Base-by-base conservation (phyloP, 129 eudicot species). In the Erigeron canadensis region DNA sequence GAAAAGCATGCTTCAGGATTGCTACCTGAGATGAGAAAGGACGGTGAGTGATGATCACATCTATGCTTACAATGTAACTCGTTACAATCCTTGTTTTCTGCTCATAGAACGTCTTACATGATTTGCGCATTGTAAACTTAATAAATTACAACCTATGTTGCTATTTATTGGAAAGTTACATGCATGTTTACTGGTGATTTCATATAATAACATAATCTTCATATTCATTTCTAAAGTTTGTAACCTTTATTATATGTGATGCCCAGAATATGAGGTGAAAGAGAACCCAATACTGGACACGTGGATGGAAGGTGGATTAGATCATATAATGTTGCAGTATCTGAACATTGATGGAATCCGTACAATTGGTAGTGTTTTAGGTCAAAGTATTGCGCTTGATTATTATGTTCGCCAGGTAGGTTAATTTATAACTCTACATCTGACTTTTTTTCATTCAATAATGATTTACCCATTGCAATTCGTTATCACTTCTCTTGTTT, bases 321-420 rank as follows among this genome's bases (percentile, higher is more conserved):
- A 89, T 83, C 79, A 85, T 70, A 86, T 92, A 69, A 85, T 81
- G 85, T 84, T 92, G 80, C 98, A 92, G 82, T 89, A 85, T 84
- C 66, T 89, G 75, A 81, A 86, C 56, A 81, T 79, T 69, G 95
- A 92, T 74, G 98, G 98, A 12, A 89, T 92, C 65, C 95, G 96
- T 65, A 92, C 96, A 40, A 87, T 92, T 61, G 98, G 96, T 57
- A 92, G 98, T 77, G 95, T 92, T 75, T 81, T 92, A 72, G 98
- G 98, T 72, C 98, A 92, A 74, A 89, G 96, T 83, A 92, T 92
- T 77, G 98, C 98, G 11, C 98, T 92, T 68, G 96, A 92, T 81
- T 92, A 89, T 73, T 89, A 91, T 80, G 97, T 91, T 18, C 90
- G 97, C 72, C 97, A 91, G 95, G 97, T 86, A 47, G 18, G 81